Conservation (phyloP, 2,329 filamentous ascomycete genomes). For the Lasiodiplodia hormozganensis region DNA sequence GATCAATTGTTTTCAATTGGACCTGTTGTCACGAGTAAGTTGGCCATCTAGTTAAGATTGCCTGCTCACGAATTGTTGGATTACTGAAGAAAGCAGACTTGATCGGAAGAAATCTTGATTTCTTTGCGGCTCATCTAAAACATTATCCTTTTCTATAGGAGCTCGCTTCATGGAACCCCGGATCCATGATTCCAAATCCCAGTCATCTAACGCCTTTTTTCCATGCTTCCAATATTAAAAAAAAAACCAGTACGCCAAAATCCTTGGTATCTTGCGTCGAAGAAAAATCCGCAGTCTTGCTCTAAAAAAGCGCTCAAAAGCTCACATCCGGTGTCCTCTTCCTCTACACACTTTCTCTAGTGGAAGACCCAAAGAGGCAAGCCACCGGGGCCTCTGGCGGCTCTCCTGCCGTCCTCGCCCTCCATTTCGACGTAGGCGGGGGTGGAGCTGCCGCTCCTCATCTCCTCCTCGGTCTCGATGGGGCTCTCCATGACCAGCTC, state of each 20-base stretch:
- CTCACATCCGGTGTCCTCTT: neutral
- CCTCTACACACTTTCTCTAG: neutral
- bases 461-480: conserved; percentile 34
- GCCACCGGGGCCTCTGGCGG: conserved; percentile 10
- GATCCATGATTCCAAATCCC: neutral
- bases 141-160: conserved; percentile 5
- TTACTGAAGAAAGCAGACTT: neutral
- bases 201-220: conserved; percentile 1
- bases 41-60: neutral
- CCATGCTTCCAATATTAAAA: neutral
- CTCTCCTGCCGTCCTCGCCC: conserved; percentile 26
- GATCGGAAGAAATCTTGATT: conserved; percentile 1
- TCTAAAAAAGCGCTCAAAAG: neutral
- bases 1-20: neutral
- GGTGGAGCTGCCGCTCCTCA: conserved; percentile 18
- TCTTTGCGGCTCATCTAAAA: conserved; percentile 7
- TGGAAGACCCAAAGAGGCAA: conserved; percentile 18
- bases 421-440: conserved; percentile 29
- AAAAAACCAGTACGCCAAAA: neutral
- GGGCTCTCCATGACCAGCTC: conserved; percentile 53
- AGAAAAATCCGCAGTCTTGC: conserved; percentile 7
- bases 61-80: too few species aligned
- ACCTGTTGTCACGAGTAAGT: neutral
- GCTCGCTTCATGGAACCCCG: neutral
- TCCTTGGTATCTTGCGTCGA: conserved; percentile 12